Evolutionary conservation across 2,329 filamentous ascomycete genomes (phyloP).

Genomic region (Colletotrichum ledebouriae): DNA sequence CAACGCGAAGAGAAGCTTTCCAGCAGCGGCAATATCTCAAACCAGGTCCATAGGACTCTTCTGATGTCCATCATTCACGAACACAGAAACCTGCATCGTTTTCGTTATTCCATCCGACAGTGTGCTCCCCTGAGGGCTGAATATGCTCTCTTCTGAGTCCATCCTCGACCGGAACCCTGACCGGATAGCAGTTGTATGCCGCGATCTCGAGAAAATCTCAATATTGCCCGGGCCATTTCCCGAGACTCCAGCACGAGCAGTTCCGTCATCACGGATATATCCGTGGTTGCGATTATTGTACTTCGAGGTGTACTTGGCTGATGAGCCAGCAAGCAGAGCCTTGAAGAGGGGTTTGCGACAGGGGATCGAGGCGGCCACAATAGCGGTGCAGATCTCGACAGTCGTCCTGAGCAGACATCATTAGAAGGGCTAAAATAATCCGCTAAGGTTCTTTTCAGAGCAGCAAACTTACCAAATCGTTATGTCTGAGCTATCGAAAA

Average conservation of each 20-base stretch:
- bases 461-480: conserved; percentile 46
- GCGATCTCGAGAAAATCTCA: conserved; percentile 22
- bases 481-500: conserved; percentile 47
- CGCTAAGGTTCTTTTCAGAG: too few species aligned
- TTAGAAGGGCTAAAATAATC: neutral
- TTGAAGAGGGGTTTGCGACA: conserved; percentile 48
- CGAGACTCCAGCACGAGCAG: neutral
- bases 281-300: conserved; percentile 21
- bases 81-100: conserved; percentile 28
- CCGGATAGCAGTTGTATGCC: neutral
- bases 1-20: too few species aligned
- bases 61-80: conserved; percentile 19
- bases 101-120: conserved; percentile 24
- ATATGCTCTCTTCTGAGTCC: conserved; percentile 34
- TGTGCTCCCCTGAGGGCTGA: neutral
- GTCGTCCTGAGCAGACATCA: conserved; percentile 44
- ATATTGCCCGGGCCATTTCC: conserved; percentile 2
- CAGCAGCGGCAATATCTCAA: neutral
- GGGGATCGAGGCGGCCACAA: conserved; percentile 48
- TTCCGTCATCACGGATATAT: conserved; percentile 15
- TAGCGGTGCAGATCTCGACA: conserved; percentile 48
- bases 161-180: conserved; percentile 19
- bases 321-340: conserved; percentile 29
- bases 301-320: conserved; percentile 8
- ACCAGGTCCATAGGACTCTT: conserved; percentile 24